phyloP scores from a whole-genome alignment of 176 grass and related monocot species.

The Eragrostis curvula region DNA sequence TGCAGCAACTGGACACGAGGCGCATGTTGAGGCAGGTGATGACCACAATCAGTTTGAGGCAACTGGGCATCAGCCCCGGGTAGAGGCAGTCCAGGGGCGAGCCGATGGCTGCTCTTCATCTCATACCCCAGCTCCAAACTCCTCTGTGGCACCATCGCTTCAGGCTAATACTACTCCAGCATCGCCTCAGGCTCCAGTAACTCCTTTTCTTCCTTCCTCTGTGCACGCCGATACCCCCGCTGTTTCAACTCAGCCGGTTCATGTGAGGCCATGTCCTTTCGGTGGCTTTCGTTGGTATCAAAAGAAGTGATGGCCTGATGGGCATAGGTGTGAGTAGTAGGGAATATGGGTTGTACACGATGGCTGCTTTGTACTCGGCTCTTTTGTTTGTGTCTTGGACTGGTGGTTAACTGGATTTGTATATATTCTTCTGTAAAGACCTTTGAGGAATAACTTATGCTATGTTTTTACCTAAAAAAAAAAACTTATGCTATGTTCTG shows the following conservation, averaged over 20 bases:
- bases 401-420: not conserved
- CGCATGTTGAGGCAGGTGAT: not conserved
- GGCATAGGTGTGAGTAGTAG: not conserved
- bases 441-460: not conserved
- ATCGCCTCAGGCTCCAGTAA: not conserved
- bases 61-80: conserved; percentile 6
- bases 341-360: not conserved
- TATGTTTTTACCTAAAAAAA: not conserved
- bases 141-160: not conserved
- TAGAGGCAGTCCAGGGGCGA: conserved; percentile 3
- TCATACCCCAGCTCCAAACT: conserved; percentile 6
- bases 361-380: not conserved
- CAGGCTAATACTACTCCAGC: not conserved
- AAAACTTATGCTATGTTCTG: not conserved
- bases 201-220: not conserved
- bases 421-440: not conserved
- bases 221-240: not conserved
- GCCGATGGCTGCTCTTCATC: not conserved
- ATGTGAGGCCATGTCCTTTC: conserved; percentile 15
- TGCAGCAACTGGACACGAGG: not conserved
- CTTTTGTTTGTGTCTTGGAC: conserved; percentile 9
- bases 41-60: not conserved
- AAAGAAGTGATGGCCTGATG: conserved; percentile 5
- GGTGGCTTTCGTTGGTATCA: conserved; percentile 23
- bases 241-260: conserved; percentile 21